A percentile compares a stretch with the other conserved stretches of the same genome.
Evolutionary conservation across 2,329 filamentous ascomycete genomes (phyloP).

Genomic region (Colletotrichum camelliae): DNA sequence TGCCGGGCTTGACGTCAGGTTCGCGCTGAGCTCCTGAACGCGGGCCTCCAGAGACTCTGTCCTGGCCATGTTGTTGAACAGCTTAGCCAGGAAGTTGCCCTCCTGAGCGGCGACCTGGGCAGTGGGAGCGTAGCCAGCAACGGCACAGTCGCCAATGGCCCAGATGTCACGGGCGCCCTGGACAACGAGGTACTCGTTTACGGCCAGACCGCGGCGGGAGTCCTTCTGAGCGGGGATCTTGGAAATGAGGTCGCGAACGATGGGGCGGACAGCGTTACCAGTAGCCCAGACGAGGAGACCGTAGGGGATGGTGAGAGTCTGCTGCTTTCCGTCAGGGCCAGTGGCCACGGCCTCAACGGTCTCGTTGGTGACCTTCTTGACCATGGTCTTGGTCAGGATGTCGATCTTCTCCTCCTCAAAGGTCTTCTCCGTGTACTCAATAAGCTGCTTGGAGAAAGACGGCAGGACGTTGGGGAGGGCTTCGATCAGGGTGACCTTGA

Average conservation of each 20-base stretch:
- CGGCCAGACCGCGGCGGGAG: slow-evolving; percentile 90
- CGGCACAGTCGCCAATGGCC: slow-evolving; percentile 96
- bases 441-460: slow-evolving; percentile 98
- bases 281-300: slow-evolving; percentile 98
- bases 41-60: slow-evolving; percentile 82
- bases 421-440: slow-evolving; percentile 98
- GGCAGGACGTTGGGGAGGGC: slow-evolving; percentile 95
- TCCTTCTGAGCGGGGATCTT: slow-evolving; percentile 95
- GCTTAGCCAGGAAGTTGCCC: slow-evolving; percentile 89
- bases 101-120: slow-evolving; percentile 97
- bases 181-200: slow-evolving; percentile 98
- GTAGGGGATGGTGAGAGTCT: slow-evolving; percentile 83
- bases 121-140: slow-evolving; percentile 96
- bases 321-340: slow-evolving; percentile 84
- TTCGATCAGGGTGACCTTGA: slow-evolving; percentile 97
- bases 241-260: slow-evolving; percentile 89
- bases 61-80: slow-evolving; percentile 99
- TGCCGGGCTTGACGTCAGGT: slow-evolving; percentile 64
- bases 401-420: slow-evolving; percentile 99
- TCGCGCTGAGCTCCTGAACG: slow-evolving; percentile 71
- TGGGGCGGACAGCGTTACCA: slow-evolving; percentile 88
- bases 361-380: slow-evolving; percentile 95
- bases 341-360: slow-evolving; percentile 89
- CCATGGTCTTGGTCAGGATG: slow-evolving; percentile 98
- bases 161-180: slow-evolving; percentile 97